These are phyloP conservation scores for Russula sp. DNA, from an alignment of 768 basidiomycete species.

Conservation along the genomic window DNA sequence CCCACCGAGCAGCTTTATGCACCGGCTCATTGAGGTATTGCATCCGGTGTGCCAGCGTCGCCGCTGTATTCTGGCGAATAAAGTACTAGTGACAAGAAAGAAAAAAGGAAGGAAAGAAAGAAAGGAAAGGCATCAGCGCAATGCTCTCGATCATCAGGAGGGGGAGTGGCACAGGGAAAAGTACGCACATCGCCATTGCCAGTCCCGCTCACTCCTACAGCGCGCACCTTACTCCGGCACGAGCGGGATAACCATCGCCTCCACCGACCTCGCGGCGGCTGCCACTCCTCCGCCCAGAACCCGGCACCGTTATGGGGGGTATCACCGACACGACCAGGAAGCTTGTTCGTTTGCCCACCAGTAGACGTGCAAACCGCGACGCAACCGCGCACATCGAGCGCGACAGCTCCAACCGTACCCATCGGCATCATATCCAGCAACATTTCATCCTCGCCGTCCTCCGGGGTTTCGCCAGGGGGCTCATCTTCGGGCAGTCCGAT, in stretches of 20 bases:
- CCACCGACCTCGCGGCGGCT: constrained; percentile 35
- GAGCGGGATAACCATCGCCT: constrained; percentile 42
- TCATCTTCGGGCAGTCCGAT: constrained; percentile 72
- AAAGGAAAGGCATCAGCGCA: not conserved
- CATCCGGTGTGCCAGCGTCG: constrained; percentile 64
- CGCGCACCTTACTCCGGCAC: constrained; percentile 39
- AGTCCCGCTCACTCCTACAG: constrained; percentile 77
- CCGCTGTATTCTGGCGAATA: constrained; percentile 65
- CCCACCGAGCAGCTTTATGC: constrained; percentile 50
- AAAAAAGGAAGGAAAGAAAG: too few relatives aligned
- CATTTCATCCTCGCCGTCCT: constrained; percentile 31
- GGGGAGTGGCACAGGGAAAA: not conserved
- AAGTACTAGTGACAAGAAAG: constrained; percentile 53
- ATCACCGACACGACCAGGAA: constrained; percentile 79
- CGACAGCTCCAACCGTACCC: constrained; percentile 85
- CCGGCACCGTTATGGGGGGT: constrained; percentile 76
- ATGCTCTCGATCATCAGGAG: not conserved
- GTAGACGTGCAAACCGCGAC: constrained; percentile 74
- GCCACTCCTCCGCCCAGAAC: constrained; percentile 85
- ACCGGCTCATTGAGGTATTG: constrained; percentile 58
- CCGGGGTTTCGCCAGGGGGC: constrained; percentile 38
- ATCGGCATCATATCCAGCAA: constrained; percentile 60
- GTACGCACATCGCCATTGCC: constrained; percentile 50
- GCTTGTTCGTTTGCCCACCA: constrained; percentile 79
- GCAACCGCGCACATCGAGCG: constrained; percentile 70